Evolutionary conservation across 768 basidiomycete genomes (phyloP).

Genomic region (Mycena sanguinolenta): DNA sequence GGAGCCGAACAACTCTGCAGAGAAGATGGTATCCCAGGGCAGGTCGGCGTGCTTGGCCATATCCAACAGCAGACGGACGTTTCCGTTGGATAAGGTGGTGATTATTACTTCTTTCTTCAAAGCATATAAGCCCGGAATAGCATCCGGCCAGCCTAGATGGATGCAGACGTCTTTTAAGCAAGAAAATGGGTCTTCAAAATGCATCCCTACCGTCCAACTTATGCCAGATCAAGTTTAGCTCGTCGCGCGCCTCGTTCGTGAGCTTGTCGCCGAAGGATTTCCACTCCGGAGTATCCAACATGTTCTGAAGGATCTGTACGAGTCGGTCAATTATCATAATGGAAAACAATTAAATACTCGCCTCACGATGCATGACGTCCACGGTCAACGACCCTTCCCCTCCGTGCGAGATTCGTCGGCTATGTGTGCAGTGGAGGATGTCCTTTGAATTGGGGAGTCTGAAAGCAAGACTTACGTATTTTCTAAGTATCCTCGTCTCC

Average conservation of each 20-base stretch:
- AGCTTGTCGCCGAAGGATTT: slow-evolving; percentile 58
- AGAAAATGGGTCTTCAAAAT: not conserved
- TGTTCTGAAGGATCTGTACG: slow-evolving; percentile 66
- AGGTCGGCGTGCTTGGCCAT: slow-evolving; percentile 74
- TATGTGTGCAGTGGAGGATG: slow-evolving; percentile 34
- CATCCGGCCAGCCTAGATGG: slow-evolving; percentile 68
- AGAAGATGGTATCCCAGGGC: slow-evolving; percentile 76
- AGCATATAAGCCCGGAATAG: slow-evolving; percentile 59
- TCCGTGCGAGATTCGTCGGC: slow-evolving; percentile 58
- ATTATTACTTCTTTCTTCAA: slow-evolving; percentile 67
- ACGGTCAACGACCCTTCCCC: slow-evolving; percentile 63
- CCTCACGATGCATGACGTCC: slow-evolving; percentile 71
- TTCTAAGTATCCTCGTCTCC: slow-evolving; percentile 65
- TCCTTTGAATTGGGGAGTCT: not conserved
- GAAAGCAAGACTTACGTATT: slow-evolving; percentile 52
- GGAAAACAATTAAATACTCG: slow-evolving; percentile 26
- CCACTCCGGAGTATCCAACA: slow-evolving; percentile 67
- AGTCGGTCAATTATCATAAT: not conserved
- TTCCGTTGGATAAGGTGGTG: slow-evolving; percentile 74
- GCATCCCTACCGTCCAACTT: slow-evolving; percentile 58
- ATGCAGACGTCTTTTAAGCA: too few species aligned
- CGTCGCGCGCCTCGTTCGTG: slow-evolving; percentile 56
- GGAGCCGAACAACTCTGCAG: slow-evolving; percentile 68
- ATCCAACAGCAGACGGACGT: slow-evolving; percentile 69
- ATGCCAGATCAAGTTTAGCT: slow-evolving; percentile 72